phyloP scores from a whole-genome alignment of 2,329 filamentous ascomycete species.

The Xylaria multiplex region DNA sequence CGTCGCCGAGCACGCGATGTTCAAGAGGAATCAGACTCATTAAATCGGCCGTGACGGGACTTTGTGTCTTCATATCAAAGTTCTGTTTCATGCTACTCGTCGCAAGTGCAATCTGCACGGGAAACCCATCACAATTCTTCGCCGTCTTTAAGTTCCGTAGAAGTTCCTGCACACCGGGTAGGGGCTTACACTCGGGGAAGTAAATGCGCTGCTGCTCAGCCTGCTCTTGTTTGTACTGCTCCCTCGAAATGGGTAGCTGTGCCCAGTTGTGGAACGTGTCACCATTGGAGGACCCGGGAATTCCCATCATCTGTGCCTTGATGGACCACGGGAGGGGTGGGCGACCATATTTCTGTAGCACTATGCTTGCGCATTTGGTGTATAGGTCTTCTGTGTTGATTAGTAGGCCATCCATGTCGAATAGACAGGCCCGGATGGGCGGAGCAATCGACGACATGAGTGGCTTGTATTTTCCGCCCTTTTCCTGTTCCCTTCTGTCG shows the following conservation, averaged over 20 bases:
- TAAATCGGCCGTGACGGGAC: conserved; percentile 42
- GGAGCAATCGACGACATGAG: conserved; percentile 47
- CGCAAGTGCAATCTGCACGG: conserved; percentile 69
- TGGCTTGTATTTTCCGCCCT: background rate
- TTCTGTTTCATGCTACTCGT: conserved; percentile 69
- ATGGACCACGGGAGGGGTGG: conserved; percentile 75
- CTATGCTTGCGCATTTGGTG: conserved; percentile 72
- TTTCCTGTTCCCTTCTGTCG: background rate
- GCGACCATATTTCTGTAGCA: conserved; percentile 69
- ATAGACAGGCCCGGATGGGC: conserved; percentile 75
- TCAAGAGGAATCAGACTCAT: conserved; percentile 59
- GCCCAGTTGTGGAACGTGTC: conserved; percentile 68
- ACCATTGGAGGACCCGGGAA: conserved; percentile 55
- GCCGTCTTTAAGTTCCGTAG: conserved; percentile 56
- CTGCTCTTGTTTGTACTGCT: conserved; percentile 66
- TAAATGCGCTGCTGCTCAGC: conserved; percentile 63
- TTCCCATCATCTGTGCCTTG: conserved; percentile 77
- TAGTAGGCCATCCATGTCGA: conserved; percentile 83
- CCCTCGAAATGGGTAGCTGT: conserved; percentile 70
- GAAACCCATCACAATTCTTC: conserved; percentile 38
- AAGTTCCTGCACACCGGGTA: conserved; percentile 70
- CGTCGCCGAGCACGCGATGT: conserved; percentile 72
- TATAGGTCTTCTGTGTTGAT: conserved; percentile 80
- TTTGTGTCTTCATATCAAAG: conserved; percentile 69
- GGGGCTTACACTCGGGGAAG: conserved; percentile 68